A percentile compares a stretch with the other conserved stretches of the same genome.
These are phyloP conservation scores for Nelumbo lutea DNA, from an alignment of 164 flowering plant species.

Conservation along the genomic window DNA sequence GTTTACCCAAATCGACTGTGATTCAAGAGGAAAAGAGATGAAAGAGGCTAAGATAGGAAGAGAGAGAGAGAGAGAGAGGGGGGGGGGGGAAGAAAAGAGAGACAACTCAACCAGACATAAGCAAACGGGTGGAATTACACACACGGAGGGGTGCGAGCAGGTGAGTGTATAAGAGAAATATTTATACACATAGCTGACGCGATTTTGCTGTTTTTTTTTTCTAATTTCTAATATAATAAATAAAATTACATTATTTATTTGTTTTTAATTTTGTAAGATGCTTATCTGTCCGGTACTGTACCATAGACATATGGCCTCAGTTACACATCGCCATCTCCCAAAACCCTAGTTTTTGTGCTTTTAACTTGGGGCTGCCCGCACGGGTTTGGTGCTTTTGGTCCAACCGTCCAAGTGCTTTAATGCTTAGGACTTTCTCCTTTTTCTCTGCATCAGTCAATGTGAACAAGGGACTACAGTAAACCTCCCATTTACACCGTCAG, in stretches of 20 bases:
- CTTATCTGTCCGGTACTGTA: conserved; percentile 3
- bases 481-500: too few relatives aligned
- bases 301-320: background rate
- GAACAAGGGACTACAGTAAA: too few relatives aligned
- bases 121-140: background rate
- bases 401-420: background rate
- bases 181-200: conserved; percentile 1
- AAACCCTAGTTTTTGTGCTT: background rate
- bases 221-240: background rate
- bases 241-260: background rate
- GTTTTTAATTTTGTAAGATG: background rate
- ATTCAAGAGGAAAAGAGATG: background rate
- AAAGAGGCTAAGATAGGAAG: background rate
- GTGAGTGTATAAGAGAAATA: background rate
- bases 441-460: background rate
- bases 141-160: background rate
- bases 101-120: too few relatives aligned
- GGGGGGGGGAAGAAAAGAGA: background rate
- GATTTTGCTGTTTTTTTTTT: background rate
- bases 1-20: background rate
- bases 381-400: background rate
- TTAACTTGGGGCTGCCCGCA: background rate
- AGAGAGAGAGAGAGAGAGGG: background rate
- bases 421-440: background rate
- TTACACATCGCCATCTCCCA: background rate